Evolutionary conservation across 768 basidiomycete genomes (phyloP).

Genomic region (Coprinellus micaceus): DNA sequence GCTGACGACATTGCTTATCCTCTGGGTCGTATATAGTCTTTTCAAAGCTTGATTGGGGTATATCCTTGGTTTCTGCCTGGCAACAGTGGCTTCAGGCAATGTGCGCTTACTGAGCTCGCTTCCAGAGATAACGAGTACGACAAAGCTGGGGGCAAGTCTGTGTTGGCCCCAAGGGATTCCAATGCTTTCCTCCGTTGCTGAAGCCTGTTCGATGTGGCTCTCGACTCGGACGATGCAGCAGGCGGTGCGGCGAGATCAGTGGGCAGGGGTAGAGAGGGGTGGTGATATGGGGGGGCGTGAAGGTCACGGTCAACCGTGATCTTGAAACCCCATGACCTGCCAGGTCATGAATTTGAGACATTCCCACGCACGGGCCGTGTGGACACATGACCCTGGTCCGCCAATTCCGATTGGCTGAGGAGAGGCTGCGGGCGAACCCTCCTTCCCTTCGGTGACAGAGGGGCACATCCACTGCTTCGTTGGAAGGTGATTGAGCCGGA

Average conservation of each 20-base stretch:
- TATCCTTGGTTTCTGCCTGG: not conserved
- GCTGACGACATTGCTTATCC: conserved; percentile 32
- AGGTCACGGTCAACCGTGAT: conserved; percentile 39
- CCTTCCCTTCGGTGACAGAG: not conserved
- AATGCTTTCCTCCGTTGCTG: not conserved
- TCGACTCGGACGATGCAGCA: not conserved
- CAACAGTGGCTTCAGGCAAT: too few relatives aligned
- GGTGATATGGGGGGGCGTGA: conserved; percentile 34
- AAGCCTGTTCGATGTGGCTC: not conserved
- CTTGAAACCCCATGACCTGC: conserved; percentile 39
- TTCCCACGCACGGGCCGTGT: conserved; percentile 27
- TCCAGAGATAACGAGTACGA: not conserved
- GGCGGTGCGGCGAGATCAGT: conserved; percentile 12
- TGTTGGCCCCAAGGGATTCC: not conserved
- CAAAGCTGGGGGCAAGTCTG: not conserved
- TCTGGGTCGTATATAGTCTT: not conserved
- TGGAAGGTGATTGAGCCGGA: not conserved
- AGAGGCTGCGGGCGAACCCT: too few relatives aligned
- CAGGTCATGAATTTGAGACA: conserved; percentile 24
- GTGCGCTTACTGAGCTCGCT: conserved; percentile 6
- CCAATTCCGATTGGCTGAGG: too few relatives aligned
- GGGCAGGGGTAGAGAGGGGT: conserved; percentile 21
- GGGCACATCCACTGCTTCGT: not conserved
- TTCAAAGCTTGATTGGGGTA: not conserved
- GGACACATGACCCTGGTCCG: too few relatives aligned